Evolutionary conservation across 495 filamentous ascomycete species (phyloP).

Genomic region (Aspergillus haitiensis): DNA sequence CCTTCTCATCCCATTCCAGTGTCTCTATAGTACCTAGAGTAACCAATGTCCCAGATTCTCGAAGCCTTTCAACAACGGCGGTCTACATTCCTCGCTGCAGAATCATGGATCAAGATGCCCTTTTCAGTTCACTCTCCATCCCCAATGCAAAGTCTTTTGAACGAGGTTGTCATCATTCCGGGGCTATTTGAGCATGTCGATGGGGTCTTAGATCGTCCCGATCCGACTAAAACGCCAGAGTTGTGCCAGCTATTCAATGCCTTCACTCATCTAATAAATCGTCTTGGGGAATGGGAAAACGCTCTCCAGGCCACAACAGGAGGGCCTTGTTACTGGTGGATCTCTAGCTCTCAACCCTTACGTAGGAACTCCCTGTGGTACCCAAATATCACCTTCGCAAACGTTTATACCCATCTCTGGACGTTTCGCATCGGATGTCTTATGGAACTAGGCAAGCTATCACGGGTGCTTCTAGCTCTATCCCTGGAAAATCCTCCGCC

Average conservation of each 20-base stretch:
- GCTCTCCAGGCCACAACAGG: background rate
- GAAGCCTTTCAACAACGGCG: constrained; percentile 23
- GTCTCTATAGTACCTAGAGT: background rate
- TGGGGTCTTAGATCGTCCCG: background rate
- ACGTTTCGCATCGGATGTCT: constrained; percentile 37
- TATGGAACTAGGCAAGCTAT: constrained; percentile 27
- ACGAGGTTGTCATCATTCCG: constrained; percentile 30
- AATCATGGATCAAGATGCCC: constrained; percentile 31
- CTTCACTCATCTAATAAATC: background rate
- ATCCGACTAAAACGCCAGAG: background rate
- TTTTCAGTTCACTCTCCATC: constrained; percentile 30
- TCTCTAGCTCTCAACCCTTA: background rate
- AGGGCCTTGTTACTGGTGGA: background rate
- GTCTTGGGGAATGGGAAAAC: background rate
- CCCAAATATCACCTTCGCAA: constrained; percentile 37
- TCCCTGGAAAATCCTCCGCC: background rate
- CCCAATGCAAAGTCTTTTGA: constrained; percentile 33
- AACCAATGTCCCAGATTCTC: constrained; percentile 7
- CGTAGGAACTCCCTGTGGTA: constrained; percentile 27
- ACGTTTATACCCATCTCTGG: constrained; percentile 38
- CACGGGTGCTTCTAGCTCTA: background rate
- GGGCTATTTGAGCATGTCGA: constrained; percentile 25
- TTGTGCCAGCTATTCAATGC: background rate
- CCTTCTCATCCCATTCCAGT: background rate
- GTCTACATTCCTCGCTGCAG: constrained; percentile 27